Evolutionary conservation across 805 yeast species (phyloP), one percentile per base, ranked within the genome.

Genomic region (Yamadazyma ubonensis): DNA sequence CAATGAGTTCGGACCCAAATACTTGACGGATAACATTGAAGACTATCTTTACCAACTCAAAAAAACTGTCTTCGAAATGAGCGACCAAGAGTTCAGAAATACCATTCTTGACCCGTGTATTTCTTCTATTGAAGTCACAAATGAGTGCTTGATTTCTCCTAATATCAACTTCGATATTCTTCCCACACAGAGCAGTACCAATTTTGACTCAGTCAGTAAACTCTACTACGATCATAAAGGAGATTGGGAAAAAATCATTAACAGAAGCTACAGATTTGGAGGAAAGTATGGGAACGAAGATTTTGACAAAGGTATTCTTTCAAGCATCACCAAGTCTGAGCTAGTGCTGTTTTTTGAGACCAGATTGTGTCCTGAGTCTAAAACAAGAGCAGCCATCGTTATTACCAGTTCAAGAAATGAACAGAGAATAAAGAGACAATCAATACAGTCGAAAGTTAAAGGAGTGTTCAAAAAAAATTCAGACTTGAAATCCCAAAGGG

Each of bases 161-260:
- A 59, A 58, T 41, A 36, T 60, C 3, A 45, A 59, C 11, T 55
- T 45, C 33, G 48, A 48, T 20, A 42, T 50, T 6, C 45, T 46
- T 21, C 70, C 73, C 2, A 42, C 48, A 14, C 48, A 48, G 17
- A 48, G 57, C 8, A 64, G 71, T 28, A 50, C 58, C 14, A 56
- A 58, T 37, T 53, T 48, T 41, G 41, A 45, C 4, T 25, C 33
- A 1, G 44, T 43, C 9, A 53, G 52, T 12, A 49, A 49, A 6
- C 29, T 12, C 7, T 53, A 51, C 34, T 37, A 32, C 16, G 33
- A 32, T 2, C 90, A 83, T 54, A 70, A 65, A 42, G 60, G 59
- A 21, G 48, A 57, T 27, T 71, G 78, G 73, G 79, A 74, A 39
- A 75, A 75, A 41, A 78, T 82, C 2, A 46, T 67, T 3, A 70